These are phyloP conservation scores for Calonectria montana DNA, from an alignment of 2,329 filamentous ascomycete genomes.

Conservation along the genomic window DNA sequence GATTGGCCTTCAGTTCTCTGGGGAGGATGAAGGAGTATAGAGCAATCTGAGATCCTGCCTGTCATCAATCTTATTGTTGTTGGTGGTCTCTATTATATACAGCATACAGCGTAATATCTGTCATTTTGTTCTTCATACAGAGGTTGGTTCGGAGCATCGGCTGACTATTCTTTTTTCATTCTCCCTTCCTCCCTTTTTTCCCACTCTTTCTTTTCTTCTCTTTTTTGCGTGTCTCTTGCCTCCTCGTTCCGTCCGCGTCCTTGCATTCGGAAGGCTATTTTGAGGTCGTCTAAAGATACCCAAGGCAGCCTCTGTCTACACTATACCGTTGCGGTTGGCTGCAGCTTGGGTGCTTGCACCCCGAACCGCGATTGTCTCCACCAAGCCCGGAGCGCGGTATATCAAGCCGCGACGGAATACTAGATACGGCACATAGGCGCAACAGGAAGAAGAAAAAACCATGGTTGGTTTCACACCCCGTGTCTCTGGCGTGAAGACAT, in stretches of 20 bases:
- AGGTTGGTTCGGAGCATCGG: conserved; percentile 9
- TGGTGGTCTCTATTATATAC: conserved; percentile 2
- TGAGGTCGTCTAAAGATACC: background rate
- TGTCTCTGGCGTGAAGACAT: conserved; percentile 10
- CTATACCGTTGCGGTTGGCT: background rate
- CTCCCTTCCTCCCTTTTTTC: background rate
- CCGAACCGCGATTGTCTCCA: conserved; percentile 7
- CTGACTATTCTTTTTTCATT: background rate
- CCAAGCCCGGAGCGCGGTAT: conserved; percentile 1
- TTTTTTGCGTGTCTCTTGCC: background rate
- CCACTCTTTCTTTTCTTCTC: background rate
- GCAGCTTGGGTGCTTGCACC: background rate
- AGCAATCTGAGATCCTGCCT: background rate
- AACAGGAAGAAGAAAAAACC: background rate
- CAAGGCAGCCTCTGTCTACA: background rate
- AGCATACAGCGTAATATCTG: conserved; percentile 18
- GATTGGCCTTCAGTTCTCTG: background rate
- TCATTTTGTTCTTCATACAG: conserved; percentile 12
- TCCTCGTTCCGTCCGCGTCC: background rate
- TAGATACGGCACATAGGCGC: background rate
- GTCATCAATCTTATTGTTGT: background rate
- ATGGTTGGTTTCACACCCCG: conserved; percentile 5
- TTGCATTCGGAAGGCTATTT: background rate
- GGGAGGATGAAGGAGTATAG: conserved; percentile 9
- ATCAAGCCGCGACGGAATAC: background rate